These are phyloP conservation scores for Aspergillus novofumigatus DNA, from an alignment of 2,329 filamentous ascomycete species.

Conservation along the genomic window DNA sequence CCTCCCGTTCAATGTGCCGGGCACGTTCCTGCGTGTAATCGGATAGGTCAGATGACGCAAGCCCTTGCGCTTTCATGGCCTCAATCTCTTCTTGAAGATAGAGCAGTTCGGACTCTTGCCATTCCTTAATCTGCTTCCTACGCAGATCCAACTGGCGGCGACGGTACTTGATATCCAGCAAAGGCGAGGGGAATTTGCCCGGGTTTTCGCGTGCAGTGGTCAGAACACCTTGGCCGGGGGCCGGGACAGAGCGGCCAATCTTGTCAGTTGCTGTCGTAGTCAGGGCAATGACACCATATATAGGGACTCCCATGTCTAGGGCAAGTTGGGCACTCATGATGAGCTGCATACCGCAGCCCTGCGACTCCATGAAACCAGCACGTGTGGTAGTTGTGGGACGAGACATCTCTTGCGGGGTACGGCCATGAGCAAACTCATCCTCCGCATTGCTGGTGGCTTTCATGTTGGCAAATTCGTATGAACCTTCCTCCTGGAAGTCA, in stretches of 20 bases:
- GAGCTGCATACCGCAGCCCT: slow-evolving; percentile 95
- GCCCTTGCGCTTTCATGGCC: slow-evolving; percentile 78
- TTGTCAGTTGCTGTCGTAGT: slow-evolving; percentile 98
- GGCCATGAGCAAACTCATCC: slow-evolving; percentile 85
- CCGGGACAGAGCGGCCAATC: slow-evolving; percentile 95
- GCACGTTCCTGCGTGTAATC: slow-evolving; percentile 84
- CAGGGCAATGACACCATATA: slow-evolving; percentile 89
- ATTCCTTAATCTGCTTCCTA: slow-evolving; percentile 89
- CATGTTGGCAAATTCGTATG: slow-evolving; percentile 99
- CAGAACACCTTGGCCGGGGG: slow-evolving; percentile 92
- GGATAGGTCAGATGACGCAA: slow-evolving; percentile 68
- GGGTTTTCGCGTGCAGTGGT: slow-evolving; percentile 89
- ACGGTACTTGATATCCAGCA: slow-evolving; percentile 96
- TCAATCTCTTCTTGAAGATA: slow-evolving; percentile 89
- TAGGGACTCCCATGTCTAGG: slow-evolving; percentile 96
- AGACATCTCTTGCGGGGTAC: slow-evolving; percentile 96
- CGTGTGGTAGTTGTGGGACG: slow-evolving; percentile 93
- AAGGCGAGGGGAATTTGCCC: slow-evolving; percentile 88
- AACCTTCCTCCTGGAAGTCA: slow-evolving; percentile 98
- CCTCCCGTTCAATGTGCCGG: slow-evolving; percentile 81
- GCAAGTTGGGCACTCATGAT: slow-evolving; percentile 97
- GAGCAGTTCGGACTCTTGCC: slow-evolving; percentile 92
- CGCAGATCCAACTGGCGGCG: slow-evolving; percentile 91
- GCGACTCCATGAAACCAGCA: slow-evolving; percentile 99
- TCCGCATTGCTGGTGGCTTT: slow-evolving; percentile 98